A percentile compares a stretch with the other conserved stretches of the same genome.
Conservation (phyloP, 225 moss, liverwort and hornwort species). For the Physcomitrium patens region DNA sequence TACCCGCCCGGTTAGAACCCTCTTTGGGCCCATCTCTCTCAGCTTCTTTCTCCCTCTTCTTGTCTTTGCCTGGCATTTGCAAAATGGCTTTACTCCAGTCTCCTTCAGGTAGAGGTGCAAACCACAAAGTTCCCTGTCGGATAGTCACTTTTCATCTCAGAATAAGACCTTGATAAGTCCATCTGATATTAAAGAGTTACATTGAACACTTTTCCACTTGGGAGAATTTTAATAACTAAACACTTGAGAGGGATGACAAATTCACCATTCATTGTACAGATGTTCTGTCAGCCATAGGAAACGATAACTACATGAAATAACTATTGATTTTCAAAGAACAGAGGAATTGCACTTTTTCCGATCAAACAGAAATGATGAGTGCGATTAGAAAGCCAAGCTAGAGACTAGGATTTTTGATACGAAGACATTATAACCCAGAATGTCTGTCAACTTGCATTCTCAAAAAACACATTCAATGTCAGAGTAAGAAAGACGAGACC, state of each 20-base stretch:
- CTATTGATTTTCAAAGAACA: not conserved
- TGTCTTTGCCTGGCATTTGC: slow-evolving; percentile 49
- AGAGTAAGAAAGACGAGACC: slow-evolving; percentile 11
- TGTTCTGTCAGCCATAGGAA: too few species aligned
- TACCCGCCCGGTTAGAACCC: slow-evolving; percentile 45
- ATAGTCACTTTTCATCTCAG: not conserved
- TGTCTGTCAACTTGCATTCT: not conserved
- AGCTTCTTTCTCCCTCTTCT: slow-evolving; percentile 55
- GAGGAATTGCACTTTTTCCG: not conserved
- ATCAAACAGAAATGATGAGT: not conserved
- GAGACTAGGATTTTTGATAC: not conserved
- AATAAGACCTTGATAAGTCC: not conserved
- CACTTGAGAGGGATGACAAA: too few species aligned
- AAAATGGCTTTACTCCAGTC: slow-evolving; percentile 63
- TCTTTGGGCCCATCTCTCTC: slow-evolving; percentile 32
- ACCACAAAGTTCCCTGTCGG: slow-evolving; percentile 63
- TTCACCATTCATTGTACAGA: not conserved
- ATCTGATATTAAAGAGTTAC: not conserved
- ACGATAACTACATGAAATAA: not conserved
- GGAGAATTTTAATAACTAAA: not conserved
- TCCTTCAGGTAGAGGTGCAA: slow-evolving; percentile 55
- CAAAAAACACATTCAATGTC: not conserved
- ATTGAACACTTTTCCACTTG: not conserved
- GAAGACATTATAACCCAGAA: not conserved
- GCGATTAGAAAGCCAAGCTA: not conserved